Percentiles rank a stretch among this genome's conserved stretches.
These are phyloP conservation scores for Hypomontagnella submonticulosa DNA, from an alignment of 495 filamentous ascomycete genomes.

Conservation along the genomic window DNA sequence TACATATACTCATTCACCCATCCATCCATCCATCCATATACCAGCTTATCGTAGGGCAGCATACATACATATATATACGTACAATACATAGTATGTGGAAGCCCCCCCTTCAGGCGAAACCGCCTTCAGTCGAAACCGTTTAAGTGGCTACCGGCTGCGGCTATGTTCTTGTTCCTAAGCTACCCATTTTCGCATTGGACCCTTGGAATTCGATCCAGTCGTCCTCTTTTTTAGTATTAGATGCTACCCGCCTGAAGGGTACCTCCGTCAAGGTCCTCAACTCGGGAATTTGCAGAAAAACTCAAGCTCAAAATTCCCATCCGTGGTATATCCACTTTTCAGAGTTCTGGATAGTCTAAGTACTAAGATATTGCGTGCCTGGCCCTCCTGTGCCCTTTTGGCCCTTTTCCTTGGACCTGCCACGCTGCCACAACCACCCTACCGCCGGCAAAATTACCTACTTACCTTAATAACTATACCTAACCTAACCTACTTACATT, in stretches of 20 bases:
- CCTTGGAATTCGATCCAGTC: neutral
- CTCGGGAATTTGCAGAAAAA: constrained; percentile 37
- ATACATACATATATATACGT: no score
- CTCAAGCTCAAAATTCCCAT: constrained; percentile 20
- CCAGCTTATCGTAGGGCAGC: neutral
- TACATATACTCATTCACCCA: no score
- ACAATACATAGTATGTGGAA: constrained; percentile 6
- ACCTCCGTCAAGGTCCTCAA: constrained; percentile 43
- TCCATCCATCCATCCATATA: no score
- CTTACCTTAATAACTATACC: constrained; percentile 17
- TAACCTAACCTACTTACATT: neutral
- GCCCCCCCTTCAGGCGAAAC: constrained; percentile 5
- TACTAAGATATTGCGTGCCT: constrained; percentile 43
- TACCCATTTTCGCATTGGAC: constrained; percentile 18
- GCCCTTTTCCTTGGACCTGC: constrained; percentile 6
- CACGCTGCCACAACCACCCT: constrained; percentile 14
- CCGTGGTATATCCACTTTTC: constrained; percentile 41
- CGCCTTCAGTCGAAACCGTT: neutral
- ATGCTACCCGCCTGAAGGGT: constrained; percentile 22
- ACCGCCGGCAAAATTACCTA: constrained; percentile 42
- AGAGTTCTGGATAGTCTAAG: constrained; percentile 37
- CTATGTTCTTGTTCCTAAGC: neutral
- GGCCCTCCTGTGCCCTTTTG: neutral
- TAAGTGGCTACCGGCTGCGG: no score
- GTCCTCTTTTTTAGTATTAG: constrained; percentile 13